phyloP scores from a whole-genome alignment of 164 flowering plant species.

The Echeveria elegans region DNA sequence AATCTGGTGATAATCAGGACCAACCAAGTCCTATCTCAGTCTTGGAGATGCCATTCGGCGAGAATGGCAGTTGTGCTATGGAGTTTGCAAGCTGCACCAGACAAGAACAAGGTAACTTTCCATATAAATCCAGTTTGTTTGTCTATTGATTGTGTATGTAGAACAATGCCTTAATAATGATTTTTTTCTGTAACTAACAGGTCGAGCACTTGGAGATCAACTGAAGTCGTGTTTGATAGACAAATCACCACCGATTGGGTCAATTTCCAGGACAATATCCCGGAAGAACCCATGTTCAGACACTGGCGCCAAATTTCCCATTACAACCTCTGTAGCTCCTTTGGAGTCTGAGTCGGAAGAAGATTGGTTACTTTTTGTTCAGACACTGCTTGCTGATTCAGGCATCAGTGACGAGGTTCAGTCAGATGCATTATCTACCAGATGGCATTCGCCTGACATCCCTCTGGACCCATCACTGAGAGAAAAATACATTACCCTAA shows the following conservation, averaged over 20 bases:
- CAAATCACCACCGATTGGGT: conserved; percentile 76
- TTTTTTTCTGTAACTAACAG: conserved; percentile 22
- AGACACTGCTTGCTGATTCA: conserved; percentile 45
- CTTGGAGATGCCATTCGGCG: conserved; percentile 43
- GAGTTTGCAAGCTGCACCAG: conserved; percentile 25
- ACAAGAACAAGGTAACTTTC: conserved; percentile 11
- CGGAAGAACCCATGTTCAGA: conserved; percentile 50
- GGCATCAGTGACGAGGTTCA: conserved; percentile 34
- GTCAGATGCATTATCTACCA: conserved; percentile 19
- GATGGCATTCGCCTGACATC: conserved; percentile 69
- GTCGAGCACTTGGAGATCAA: conserved; percentile 9
- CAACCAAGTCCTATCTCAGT: conserved; percentile 57
- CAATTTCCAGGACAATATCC: conserved; percentile 67
- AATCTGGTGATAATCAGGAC: conserved; percentile 27
- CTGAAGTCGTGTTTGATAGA: conserved; percentile 47
- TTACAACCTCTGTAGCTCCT: conserved; percentile 16
- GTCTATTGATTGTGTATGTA: not conserved
- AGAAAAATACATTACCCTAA: conserved; percentile 36
- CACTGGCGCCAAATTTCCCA: conserved; percentile 24
- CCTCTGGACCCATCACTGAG: conserved; percentile 67
- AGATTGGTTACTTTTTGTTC: conserved; percentile 43
- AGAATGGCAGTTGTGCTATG: conserved; percentile 34
- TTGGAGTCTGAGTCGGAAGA: conserved; percentile 32
- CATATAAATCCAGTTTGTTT: not conserved
- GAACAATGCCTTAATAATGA: not conserved